Base-by-base conservation (phyloP, 768 basidiomycete genomes). In the Paxillus rubicundulus region DNA sequence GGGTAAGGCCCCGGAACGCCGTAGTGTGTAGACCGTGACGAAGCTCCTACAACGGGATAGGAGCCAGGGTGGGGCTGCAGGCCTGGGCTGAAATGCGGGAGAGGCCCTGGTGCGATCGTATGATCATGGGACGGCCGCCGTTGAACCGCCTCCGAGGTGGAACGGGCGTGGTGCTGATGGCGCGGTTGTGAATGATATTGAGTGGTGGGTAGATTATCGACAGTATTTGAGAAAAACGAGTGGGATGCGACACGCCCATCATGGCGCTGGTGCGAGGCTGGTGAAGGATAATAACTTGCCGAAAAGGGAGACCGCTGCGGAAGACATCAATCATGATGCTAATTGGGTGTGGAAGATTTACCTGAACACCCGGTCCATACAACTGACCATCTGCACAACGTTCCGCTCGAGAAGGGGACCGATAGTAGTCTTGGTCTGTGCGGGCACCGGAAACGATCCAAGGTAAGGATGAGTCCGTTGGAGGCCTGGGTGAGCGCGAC, bases 381-480 rank as follows among this genome's bases (percentile, higher is more conserved):
- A 66, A 47, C 9, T 52, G 52, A 55, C 63, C 20, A 48, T 64
- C 67, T 41, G 47, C 61, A 54, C 56, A 63, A 56, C 62, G 51
- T 39, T 65, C 60, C 33, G 57, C 54, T 43, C 64, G 65, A 34
- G 61, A 45, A 57, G 49, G 59, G 9, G 68, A 55, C 52, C 58
- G 62, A 38, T 69, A 59, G 12, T 55, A 54, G 49, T 36, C 61
- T 27, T 60, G 62, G 39, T 61, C 59, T 9, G 28, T 63, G 44
- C 77, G 75, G 55, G 78, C 73, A 43, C 61, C 66, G 44, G 79
- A 76, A 70, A 55, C 75, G 72, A 58, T 76, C 76, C 59, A 82
- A 54, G 49, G 77, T 71, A 58, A 72, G 52, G 42, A 72, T 30
- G 70, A 67, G 47, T 74, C 74, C 50, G 73, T 70, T 55, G 70